Conservation (phyloP, 768 basidiomycete species). For the Clathrus columnatus region DNA sequence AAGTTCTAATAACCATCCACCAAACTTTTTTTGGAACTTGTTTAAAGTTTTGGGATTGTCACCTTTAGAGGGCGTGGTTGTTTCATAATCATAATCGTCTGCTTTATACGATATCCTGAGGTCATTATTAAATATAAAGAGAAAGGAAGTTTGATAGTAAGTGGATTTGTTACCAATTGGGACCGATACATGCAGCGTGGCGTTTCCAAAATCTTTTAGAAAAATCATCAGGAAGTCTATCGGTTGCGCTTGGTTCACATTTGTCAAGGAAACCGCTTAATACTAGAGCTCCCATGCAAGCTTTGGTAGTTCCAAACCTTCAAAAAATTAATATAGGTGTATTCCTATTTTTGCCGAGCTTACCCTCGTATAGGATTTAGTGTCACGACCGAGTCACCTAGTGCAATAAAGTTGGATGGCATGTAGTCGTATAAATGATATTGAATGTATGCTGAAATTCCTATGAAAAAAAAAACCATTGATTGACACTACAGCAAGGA, state of each 20-base stretch:
- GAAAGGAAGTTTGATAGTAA: neutral
- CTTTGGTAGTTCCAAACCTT: conserved; percentile 4
- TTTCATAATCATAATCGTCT: conserved; percentile 12
- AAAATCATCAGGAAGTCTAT: conserved; percentile 9
- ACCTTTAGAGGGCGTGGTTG: conserved; percentile 12
- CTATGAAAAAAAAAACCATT: neutral
- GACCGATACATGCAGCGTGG: conserved; percentile 7
- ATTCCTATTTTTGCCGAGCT: neutral
- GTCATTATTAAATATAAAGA: neutral
- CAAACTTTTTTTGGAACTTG: neutral
- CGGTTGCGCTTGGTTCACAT: neutral
- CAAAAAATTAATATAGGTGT: too few relatives aligned
- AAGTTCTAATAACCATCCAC: neutral
- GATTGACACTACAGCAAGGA: neutral
- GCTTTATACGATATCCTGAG: neutral
- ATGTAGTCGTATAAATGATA: neutral
- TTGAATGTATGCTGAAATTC: neutral
- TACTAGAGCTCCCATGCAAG: neutral
- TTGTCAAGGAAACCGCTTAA: conserved; percentile 4
- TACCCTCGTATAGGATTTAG: neutral
- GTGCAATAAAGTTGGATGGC: neutral
- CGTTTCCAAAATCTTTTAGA: conserved; percentile 7
- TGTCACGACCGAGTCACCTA: neutral
- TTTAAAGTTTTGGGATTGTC: conserved; percentile 4
- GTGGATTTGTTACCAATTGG: neutral